Conservation (phyloP, 441 rosid genomes). For the Adansonia rubrostipa region DNA sequence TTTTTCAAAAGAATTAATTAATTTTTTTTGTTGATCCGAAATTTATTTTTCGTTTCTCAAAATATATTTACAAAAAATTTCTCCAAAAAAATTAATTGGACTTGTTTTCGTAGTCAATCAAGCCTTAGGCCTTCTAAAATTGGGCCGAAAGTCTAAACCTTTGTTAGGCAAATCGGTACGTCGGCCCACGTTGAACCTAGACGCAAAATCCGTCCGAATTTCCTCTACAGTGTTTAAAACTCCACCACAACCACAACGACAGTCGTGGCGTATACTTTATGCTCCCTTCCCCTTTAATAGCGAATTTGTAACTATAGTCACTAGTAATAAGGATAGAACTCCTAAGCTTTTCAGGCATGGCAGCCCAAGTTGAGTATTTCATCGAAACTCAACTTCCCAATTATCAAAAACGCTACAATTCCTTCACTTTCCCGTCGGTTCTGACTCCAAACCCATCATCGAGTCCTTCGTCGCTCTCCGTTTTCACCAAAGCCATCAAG, state of each 20-base stretch:
- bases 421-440: slow-evolving; percentile 58
- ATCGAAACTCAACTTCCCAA: slow-evolving; percentile 49
- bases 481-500: slow-evolving; percentile 40
- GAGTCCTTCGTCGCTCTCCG: slow-evolving; percentile 33
- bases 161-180: too few species aligned
- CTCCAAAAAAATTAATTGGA: too few species aligned
- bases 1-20: too few species aligned
- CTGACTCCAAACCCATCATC: slow-evolving; percentile 43
- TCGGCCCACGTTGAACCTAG: slow-evolving; percentile 4
- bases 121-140: not conserved
- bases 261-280: not conserved
- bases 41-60: too few species aligned
- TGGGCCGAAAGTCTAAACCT: not conserved
- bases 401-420: slow-evolving; percentile 51
- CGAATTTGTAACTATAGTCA: too few species aligned
- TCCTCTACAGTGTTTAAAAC: not conserved
- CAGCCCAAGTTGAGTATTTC: slow-evolving; percentile 35
- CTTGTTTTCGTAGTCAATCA: too few species aligned
- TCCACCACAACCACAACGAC: not conserved
- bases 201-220: not conserved
- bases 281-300: not conserved
- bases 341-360: slow-evolving; percentile 39
- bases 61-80: too few species aligned
- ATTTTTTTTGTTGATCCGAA: too few species aligned
- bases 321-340: too few species aligned